These are phyloP conservation scores for Candida ovalis DNA, from an alignment of 805 yeast genomes.

Conservation along the genomic window DNA sequence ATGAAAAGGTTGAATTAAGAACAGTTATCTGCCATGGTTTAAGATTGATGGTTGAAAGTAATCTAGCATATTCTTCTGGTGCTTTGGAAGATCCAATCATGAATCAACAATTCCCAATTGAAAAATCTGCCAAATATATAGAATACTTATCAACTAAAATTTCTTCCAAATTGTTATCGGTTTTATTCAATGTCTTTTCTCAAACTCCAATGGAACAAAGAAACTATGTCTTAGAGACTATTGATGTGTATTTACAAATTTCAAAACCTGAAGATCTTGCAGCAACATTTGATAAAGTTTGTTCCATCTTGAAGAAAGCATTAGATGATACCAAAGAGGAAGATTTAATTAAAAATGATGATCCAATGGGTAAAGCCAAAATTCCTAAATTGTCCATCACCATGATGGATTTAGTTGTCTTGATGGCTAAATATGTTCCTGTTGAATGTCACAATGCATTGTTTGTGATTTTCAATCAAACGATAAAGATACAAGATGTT, in stretches of 20 bases:
- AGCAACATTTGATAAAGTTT: conserved; percentile 79
- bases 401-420: conserved; percentile 86
- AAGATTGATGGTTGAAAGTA: conserved; percentile 73
- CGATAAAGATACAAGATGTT: conserved; percentile 57
- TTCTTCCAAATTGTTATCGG: conserved; percentile 76
- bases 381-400: conserved; percentile 65
- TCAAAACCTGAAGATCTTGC: conserved; percentile 64
- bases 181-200: conserved; percentile 87
- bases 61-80: conserved; percentile 57
- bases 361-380: conserved; percentile 29
- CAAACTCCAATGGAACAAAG: conserved; percentile 83
- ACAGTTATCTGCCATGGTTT: conserved; percentile 81
- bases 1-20: conserved; percentile 71
- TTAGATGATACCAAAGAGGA: conserved; percentile 53
- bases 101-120: conserved; percentile 57
- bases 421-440: conserved; percentile 84
- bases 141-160: conserved; percentile 56
- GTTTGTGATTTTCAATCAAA: conserved; percentile 70
- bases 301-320: conserved; percentile 70
- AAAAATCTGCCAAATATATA: conserved; percentile 52
- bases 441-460: conserved; percentile 64
- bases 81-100: conserved; percentile 55
- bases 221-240: conserved; percentile 80
- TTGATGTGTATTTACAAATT: conserved; percentile 73
- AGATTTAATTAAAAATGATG: conserved; percentile 32